phyloP scores from a whole-genome alignment of 768 basidiomycete genomes.

The Megacollybia marginata region DNA sequence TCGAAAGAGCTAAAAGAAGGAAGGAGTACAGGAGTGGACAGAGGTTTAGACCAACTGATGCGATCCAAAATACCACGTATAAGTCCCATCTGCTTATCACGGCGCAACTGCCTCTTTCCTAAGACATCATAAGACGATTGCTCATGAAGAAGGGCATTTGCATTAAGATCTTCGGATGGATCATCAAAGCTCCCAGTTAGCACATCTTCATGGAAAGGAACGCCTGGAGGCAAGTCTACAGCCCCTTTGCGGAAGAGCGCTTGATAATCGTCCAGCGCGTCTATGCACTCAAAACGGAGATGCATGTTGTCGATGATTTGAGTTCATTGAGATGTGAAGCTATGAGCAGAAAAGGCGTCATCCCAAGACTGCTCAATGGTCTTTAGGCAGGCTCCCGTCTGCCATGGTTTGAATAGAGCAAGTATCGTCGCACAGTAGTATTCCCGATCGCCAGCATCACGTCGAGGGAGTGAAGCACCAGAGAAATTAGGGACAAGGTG shows the following conservation, averaged over 20 bases:
- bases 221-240: slow-evolving; percentile 1
- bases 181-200: not conserved
- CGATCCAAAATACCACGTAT: not conserved
- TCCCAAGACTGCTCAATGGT: slow-evolving; percentile 3
- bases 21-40: no score
- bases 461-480: slow-evolving; percentile 7
- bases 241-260: slow-evolving; percentile 2
- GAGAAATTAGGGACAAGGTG: no score
- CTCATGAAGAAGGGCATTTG: not conserved
- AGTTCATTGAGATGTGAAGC: not conserved
- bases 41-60: no score
- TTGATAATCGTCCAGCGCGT: slow-evolving; percentile 14
- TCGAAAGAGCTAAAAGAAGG: no score
- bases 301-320: slow-evolving; percentile 8
- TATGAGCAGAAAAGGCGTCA: slow-evolving; percentile 2
- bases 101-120: not conserved
- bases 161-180: not conserved
- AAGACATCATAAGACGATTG: not conserved
- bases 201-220: not conserved
- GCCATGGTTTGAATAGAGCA: no score
- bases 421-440: no score
- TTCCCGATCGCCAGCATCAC: slow-evolving; percentile 9
- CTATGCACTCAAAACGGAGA: slow-evolving; percentile 14
- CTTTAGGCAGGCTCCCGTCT: slow-evolving; percentile 7
- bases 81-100: not conserved